These are phyloP conservation scores for Podaxis sp. DNA, from an alignment of 768 basidiomycete species.

Conservation along the genomic window DNA sequence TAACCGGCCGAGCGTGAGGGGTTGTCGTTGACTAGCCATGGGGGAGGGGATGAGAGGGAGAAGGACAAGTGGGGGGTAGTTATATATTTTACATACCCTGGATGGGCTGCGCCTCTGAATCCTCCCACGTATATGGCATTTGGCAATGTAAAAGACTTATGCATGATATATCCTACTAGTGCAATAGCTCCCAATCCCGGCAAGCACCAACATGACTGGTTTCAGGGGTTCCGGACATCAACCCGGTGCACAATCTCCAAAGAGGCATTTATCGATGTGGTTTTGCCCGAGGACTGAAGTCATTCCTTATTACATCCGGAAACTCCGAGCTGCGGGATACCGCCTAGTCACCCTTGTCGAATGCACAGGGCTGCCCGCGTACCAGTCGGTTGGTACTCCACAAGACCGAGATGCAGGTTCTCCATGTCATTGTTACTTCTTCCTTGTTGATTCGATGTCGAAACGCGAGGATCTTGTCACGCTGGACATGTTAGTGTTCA, in stretches of 20 bases:
- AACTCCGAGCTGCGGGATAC: conserved; percentile 36
- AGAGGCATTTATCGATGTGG: background rate
- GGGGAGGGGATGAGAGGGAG: background rate
- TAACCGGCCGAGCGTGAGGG: background rate
- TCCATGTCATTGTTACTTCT: too few species aligned
- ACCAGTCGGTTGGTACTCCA: conserved; percentile 29
- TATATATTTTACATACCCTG: too few species aligned
- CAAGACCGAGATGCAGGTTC: conserved; percentile 26
- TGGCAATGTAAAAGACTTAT: background rate
- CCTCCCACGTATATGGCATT: background rate
- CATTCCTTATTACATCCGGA: conserved; percentile 34
- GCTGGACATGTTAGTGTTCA: background rate
- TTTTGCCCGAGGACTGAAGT: conserved; percentile 22
- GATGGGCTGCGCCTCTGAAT: background rate
- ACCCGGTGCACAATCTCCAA: background rate
- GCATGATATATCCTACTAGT: background rate
- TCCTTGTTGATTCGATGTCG: background rate
- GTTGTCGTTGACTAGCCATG: background rate
- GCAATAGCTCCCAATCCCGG: conserved; percentile 34
- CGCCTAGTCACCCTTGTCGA: conserved; percentile 37
- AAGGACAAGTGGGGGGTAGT: too few species aligned
- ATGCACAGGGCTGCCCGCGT: conserved; percentile 34
- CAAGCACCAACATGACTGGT: conserved; percentile 67
- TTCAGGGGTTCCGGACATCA: conserved; percentile 54
- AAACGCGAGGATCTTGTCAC: background rate